phyloP scores from a whole-genome alignment of 208 protist species.

The Crithidia expoeki region DNA sequence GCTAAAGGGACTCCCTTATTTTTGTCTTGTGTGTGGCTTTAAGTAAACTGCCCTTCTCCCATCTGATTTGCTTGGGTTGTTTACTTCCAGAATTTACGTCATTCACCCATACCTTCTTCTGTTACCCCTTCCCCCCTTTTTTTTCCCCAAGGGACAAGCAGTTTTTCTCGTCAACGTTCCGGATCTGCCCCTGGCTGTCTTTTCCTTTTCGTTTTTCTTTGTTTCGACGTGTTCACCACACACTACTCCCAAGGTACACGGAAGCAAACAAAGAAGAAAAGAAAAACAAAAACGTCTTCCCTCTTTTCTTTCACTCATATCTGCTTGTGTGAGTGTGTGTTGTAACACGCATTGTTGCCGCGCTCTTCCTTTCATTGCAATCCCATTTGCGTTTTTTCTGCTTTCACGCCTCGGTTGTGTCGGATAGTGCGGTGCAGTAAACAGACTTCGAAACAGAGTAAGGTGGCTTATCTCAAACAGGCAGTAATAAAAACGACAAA shows the following conservation, averaged over 20 bases:
- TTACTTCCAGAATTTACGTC: neutral
- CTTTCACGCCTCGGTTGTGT: no score
- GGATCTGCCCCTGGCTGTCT: neutral
- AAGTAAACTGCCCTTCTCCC: neutral
- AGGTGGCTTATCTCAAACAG: no score
- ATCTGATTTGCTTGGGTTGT: neutral
- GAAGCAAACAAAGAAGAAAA: no score
- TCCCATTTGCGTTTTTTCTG: no score
- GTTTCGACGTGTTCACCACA: neutral
- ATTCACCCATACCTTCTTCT: neutral
- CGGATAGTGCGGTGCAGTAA: no score
- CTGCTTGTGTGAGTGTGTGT: no score
- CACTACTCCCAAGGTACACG: neutral
- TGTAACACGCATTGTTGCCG: no score
- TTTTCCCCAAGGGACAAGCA: neutral
- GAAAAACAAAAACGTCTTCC: neutral
- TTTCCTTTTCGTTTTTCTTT: slow-evolving; percentile 1
- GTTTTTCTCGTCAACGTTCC: neutral
- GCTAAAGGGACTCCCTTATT: slow-evolving; percentile 16
- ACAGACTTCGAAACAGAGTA: no score
- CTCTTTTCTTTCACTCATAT: neutral
- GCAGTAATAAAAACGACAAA: no score
- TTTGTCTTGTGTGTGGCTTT: slow-evolving; percentile 12
- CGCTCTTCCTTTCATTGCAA: no score
- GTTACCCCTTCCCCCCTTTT: slow-evolving; percentile 13